phyloP scores from a whole-genome alignment of 2,329 filamentous ascomycete species.

The Knoxdaviesia proteae region DNA sequence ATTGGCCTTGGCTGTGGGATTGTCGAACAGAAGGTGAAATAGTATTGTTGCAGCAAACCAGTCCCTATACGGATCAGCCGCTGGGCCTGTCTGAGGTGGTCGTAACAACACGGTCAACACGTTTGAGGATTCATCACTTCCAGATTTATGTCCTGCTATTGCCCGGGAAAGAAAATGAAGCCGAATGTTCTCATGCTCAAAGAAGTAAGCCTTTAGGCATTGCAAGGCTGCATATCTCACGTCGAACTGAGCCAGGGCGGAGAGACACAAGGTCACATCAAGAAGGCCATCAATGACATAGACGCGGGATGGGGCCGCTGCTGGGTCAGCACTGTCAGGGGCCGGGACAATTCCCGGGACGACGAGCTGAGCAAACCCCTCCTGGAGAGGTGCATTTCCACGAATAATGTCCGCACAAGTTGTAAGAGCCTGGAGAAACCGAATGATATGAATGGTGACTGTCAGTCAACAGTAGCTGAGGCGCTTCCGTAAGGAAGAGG shows the following conservation, averaged over 20 bases:
- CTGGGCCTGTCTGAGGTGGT: constrained; percentile 32
- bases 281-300: constrained; percentile 90
- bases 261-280: constrained; percentile 54
- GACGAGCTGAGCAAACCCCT: constrained; percentile 71
- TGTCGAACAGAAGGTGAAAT: constrained; percentile 69
- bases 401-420: constrained; percentile 79
- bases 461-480: too few relatives aligned
- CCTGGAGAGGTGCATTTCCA: constrained; percentile 60
- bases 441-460: too few relatives aligned
- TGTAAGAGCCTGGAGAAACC: constrained; percentile 40
- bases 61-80: constrained; percentile 61
- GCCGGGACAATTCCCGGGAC: constrained; percentile 26
- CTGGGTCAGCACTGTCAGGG: constrained; percentile 14
- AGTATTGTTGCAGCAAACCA: constrained; percentile 82
- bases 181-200: constrained; percentile 58
- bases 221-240: constrained; percentile 69
- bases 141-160: constrained; percentile 66
- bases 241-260: constrained; percentile 49
- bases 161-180: constrained; percentile 73
- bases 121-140: constrained; percentile 68
- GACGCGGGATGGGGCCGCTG: constrained; percentile 27
- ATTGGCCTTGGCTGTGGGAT: constrained; percentile 55
- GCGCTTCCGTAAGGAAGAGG: too few relatives aligned
- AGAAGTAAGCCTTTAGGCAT: constrained; percentile 84
- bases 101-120: constrained; percentile 65